phyloP scores from a whole-genome alignment of 139 green algal species.

The Auxenochlorella pyrenoidosa region DNA sequence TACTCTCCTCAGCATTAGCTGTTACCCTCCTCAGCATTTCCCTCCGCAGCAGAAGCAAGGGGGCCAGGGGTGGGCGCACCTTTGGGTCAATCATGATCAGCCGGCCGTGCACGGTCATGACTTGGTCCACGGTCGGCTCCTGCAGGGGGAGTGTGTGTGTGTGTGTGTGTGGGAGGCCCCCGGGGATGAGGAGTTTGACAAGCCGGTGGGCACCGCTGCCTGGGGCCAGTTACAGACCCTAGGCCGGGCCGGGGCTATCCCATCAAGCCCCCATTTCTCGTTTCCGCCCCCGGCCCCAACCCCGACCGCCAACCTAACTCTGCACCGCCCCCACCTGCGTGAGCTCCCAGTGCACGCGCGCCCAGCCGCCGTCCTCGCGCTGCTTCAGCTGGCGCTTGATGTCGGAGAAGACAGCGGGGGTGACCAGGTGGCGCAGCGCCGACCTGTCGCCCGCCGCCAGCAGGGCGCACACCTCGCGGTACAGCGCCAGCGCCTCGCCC shows the following conservation, averaged over 20 bases:
- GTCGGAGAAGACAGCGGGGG: conserved; percentile 49
- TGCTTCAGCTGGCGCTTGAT: conserved; percentile 63
- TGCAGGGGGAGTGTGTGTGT: neutral
- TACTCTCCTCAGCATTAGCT: no score
- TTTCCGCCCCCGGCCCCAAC: no score
- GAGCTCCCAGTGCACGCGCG: conserved; percentile 55
- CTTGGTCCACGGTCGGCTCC: conserved; percentile 1
- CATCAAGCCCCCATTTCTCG: no score
- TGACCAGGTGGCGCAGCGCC: conserved; percentile 53
- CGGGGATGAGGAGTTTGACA: no score
- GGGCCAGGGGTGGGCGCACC: no score
- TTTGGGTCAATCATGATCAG: conserved; percentile 59
- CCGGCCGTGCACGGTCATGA: conserved; percentile 52
- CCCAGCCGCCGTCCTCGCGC: conserved; percentile 57
- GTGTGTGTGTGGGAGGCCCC: no score
- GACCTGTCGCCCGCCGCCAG: conserved; percentile 51
- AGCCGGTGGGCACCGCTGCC: no score
- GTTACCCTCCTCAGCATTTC: no score
- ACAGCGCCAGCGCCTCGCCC: conserved; percentile 30
- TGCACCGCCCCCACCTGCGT: neutral
- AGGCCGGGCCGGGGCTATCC: no score
- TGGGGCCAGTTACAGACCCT: no score
- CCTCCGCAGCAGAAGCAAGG: no score
- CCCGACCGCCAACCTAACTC: no score
- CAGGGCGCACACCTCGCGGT: conserved; percentile 39